These are phyloP conservation scores for Heritiera littoralis DNA, from an alignment of 345 rosid species.

Conservation along the genomic window DNA sequence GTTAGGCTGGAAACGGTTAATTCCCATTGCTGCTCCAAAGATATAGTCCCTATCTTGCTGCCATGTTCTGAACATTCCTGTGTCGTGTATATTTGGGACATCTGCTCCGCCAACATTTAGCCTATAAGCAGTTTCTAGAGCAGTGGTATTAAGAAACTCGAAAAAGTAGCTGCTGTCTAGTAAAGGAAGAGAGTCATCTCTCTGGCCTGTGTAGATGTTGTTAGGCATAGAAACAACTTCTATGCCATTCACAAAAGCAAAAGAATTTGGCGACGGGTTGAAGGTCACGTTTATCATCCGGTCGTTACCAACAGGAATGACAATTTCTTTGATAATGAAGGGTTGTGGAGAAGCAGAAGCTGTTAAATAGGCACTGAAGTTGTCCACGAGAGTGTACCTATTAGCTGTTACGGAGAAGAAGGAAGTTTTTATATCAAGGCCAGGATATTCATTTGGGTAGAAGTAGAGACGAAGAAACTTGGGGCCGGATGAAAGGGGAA, in stretches of 20 bases:
- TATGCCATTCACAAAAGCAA: conserved; percentile 41
- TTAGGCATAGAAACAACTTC: conserved; percentile 47
- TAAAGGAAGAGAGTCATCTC: neutral
- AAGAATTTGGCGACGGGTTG: neutral
- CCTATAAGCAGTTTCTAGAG: conserved; percentile 37
- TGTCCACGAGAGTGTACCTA: conserved; percentile 27
- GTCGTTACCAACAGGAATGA: neutral
- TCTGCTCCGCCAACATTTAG: conserved; percentile 35
- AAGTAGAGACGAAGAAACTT: conserved; percentile 37
- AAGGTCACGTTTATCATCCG: conserved; percentile 4
- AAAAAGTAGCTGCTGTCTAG: neutral
- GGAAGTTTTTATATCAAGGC: conserved; percentile 11
- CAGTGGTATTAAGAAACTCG: neutral
- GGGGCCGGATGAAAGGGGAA: conserved; percentile 23
- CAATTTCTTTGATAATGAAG: conserved; percentile 16
- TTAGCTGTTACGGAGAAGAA: conserved; percentile 29
- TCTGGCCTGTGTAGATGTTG: conserved; percentile 13
- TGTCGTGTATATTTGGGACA: neutral
- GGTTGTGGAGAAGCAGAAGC: neutral
- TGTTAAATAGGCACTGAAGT: conserved; percentile 27
- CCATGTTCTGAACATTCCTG: conserved; percentile 47
- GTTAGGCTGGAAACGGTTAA: accelerated
- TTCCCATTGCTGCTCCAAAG: neutral
- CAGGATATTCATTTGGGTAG: conserved; percentile 4
- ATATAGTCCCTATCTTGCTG: neutral